Evolutionary conservation across 164 flowering plant genomes (phyloP).

Genomic region (Nymphaea colorata): DNA sequence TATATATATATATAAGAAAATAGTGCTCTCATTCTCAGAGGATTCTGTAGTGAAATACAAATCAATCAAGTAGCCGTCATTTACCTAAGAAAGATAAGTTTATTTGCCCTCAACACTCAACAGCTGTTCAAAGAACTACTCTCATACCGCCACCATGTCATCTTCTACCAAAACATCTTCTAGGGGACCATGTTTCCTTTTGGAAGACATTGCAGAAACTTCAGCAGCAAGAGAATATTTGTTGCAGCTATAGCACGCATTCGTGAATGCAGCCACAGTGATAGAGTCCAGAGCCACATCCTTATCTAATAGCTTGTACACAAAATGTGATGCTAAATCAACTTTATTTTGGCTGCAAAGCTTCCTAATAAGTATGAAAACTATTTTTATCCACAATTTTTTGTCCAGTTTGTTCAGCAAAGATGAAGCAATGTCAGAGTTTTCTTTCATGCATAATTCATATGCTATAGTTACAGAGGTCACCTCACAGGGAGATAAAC

Average conservation of each 20-base stretch:
- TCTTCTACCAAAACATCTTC: background rate
- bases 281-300: conserved; percentile 39
- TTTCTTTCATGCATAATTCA: conserved; percentile 67
- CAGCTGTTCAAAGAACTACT: background rate
- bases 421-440: conserved; percentile 39
- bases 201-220: conserved; percentile 39
- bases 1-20: too few relatives aligned
- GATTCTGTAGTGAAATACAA: too few relatives aligned
- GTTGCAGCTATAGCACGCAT: conserved; percentile 57
- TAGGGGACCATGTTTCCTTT: conserved; percentile 11
- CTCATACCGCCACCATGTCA: background rate
- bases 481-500: conserved; percentile 81
- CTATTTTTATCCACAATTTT: conserved; percentile 62
- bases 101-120: background rate
- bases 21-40: too few relatives aligned
- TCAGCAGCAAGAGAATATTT: conserved; percentile 63
- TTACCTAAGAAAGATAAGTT: background rate
- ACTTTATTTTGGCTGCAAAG: conserved; percentile 69
- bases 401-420: conserved; percentile 57
- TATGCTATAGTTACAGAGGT: conserved; percentile 72
- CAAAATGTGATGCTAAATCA: conserved; percentile 56
- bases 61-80: too few relatives aligned
- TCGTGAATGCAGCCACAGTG: conserved; percentile 51
- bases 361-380: conserved; percentile 63
- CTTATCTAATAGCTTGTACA: conserved; percentile 51